phyloP scores from a whole-genome alignment of 805 yeast genomes.

The Cyberlindnera bimundalis region DNA sequence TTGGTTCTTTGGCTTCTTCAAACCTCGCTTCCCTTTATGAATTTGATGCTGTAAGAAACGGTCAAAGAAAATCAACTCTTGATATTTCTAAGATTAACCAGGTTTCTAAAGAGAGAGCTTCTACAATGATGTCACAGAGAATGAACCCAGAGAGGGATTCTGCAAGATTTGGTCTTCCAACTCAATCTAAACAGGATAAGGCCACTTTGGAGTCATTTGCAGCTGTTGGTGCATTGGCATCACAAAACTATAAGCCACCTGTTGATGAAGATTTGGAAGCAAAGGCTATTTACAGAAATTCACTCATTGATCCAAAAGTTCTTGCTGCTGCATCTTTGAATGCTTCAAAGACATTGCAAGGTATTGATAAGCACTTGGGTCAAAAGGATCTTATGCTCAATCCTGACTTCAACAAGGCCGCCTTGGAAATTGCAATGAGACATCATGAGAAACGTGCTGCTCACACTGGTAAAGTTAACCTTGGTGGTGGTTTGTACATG shows the following conservation, averaged over 20 bases:
- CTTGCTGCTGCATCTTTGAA: slow-evolving; percentile 49
- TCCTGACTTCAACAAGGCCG: slow-evolving; percentile 64
- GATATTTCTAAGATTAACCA: slow-evolving; percentile 50
- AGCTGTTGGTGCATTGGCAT: slow-evolving; percentile 53
- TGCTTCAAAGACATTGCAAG: slow-evolving; percentile 39
- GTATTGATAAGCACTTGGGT: slow-evolving; percentile 39
- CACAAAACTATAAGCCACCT: slow-evolving; percentile 38
- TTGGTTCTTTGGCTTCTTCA: slow-evolving; percentile 36
- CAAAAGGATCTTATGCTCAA: slow-evolving; percentile 39
- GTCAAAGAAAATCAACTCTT: slow-evolving; percentile 39
- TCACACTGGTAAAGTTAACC: slow-evolving; percentile 52
- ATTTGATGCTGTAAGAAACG: slow-evolving; percentile 42
- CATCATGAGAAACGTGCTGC: slow-evolving; percentile 55
- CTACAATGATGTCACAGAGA: slow-evolving; percentile 29
- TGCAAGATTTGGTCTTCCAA: slow-evolving; percentile 38
- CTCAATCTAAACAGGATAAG: slow-evolving; percentile 39
- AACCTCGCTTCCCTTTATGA: slow-evolving; percentile 39
- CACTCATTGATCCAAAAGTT: slow-evolving; percentile 40
- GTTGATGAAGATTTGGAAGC: slow-evolving; percentile 45
- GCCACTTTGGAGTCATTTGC: slow-evolving; percentile 46
- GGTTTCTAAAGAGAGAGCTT: slow-evolving; percentile 42
- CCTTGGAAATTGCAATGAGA: slow-evolving; percentile 72
- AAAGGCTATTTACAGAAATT: slow-evolving; percentile 30
- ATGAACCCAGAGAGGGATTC: slow-evolving; percentile 28
- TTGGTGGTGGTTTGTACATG: slow-evolving; percentile 88